Percentiles rank a stretch among this genome's conserved stretches.
Conservation (phyloP, 2,329 filamentous ascomycete species). For the Phaeosphaeria sp. region DNA sequence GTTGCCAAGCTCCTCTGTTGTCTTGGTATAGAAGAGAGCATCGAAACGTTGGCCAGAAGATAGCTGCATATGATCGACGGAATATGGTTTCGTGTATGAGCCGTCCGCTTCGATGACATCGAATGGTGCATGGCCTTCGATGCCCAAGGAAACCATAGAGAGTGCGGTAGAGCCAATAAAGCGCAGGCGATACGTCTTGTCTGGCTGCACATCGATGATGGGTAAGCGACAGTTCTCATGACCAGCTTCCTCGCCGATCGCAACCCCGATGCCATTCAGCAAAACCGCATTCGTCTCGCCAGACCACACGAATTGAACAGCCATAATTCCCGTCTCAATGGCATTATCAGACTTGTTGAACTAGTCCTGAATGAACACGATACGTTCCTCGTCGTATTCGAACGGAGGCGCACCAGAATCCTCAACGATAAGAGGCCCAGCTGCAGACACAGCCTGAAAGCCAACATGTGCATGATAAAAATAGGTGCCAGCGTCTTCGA, state of each 20-base stretch:
- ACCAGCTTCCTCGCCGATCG: conserved; percentile 45
- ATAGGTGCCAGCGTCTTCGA: conserved; percentile 66
- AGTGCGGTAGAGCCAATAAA: conserved; percentile 66
- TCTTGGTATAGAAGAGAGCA: conserved; percentile 62
- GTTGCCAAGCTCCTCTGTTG: conserved; percentile 51
- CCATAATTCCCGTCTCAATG: conserved; percentile 60
- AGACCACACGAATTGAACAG: conserved; percentile 62
- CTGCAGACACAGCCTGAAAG: conserved; percentile 66
- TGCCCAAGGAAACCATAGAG: conserved; percentile 61
- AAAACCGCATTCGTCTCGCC: conserved; percentile 66
- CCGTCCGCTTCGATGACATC: conserved; percentile 67
- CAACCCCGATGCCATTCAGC: conserved; percentile 63
- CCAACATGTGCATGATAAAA: conserved; percentile 74
- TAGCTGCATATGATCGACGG: conserved; percentile 61
- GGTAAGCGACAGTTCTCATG: conserved; percentile 53
- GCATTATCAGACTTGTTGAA: conserved; percentile 61
- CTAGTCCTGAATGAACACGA: conserved; percentile 64
- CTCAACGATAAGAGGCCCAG: conserved; percentile 66
- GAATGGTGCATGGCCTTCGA: conserved; percentile 64
- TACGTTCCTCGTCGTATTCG: conserved; percentile 67
- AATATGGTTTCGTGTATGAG: conserved; percentile 58
- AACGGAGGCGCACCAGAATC: conserved; percentile 59
- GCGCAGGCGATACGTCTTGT: conserved; percentile 67
- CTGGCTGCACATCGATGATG: conserved; percentile 66
- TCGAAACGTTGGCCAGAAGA: conserved; percentile 68